Evolutionary conservation across 2,329 filamentous ascomycete genomes (phyloP).

Genomic region (Claviceps arundinis): DNA sequence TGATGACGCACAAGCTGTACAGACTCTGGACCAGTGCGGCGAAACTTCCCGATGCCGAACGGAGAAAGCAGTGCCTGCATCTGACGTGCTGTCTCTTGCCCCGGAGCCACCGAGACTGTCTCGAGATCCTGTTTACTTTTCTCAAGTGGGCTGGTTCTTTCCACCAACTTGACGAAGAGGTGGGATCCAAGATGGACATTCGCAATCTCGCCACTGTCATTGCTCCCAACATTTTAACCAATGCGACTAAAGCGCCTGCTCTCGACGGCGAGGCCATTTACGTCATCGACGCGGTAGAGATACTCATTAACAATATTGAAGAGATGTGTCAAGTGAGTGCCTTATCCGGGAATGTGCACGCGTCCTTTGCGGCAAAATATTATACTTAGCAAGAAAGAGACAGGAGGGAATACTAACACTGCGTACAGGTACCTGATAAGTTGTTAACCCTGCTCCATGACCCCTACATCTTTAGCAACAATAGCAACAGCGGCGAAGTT

Average conservation of each 20-base stretch:
- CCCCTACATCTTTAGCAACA: constrained; percentile 65
- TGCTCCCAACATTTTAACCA: constrained; percentile 85
- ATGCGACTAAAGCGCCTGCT: constrained; percentile 47
- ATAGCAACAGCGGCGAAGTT: constrained; percentile 67
- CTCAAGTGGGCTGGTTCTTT: constrained; percentile 96
- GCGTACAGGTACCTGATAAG: constrained; percentile 72
- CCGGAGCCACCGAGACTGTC: constrained; percentile 80
- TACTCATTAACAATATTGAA: constrained; percentile 84
- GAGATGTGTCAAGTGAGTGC: constrained; percentile 85
- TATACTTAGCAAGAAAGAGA: not conserved
- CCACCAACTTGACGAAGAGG: constrained; percentile 92
- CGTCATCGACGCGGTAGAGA: constrained; percentile 85
- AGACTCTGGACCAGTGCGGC: constrained; percentile 80
- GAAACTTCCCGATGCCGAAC: constrained; percentile 71
- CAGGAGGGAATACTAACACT: not conserved
- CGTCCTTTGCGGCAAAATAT: not conserved
- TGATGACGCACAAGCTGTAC: constrained; percentile 92
- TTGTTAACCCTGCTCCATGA: constrained; percentile 78
- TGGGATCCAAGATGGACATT: constrained; percentile 96
- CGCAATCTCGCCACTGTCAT: constrained; percentile 97
- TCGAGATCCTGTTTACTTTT: constrained; percentile 93
- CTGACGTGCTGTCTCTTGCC: constrained; percentile 85
- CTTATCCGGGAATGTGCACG: not conserved
- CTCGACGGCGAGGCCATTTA: constrained; percentile 82
- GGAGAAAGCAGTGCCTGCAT: constrained; percentile 74